Base-by-base conservation (phyloP, 805 yeast genomes). In the Yarrowia sp. region DNA sequence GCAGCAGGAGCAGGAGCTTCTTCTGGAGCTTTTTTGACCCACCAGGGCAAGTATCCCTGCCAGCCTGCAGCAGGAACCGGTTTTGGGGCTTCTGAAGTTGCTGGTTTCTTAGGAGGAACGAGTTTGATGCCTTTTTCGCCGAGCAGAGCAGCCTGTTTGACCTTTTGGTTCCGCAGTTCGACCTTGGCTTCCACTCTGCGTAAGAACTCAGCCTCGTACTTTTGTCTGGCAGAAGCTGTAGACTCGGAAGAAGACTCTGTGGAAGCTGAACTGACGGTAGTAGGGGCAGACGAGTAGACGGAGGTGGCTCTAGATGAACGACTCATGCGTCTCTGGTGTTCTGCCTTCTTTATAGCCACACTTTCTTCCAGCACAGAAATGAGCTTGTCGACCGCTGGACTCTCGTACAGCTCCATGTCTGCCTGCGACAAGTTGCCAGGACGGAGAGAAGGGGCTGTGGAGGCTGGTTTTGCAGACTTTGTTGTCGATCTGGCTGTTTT, bases 171-270 rank as follows among this genome's bases (percentile, higher is more conserved):
- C 12, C 44, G 61, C 4, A 38, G 24, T 21, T 12, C 26, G 9
- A 54, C 61, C 30, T 38, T 36, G n/a, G 33, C 28, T 7, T 33
- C 14, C 5, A 51, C 58, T 10, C 41, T 28, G 33, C 58, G 2
- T 9, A 51, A 30, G 22, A 51, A 51, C 41, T 51, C 58, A 4
- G 58, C 41, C 21, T 51, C 58, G 58, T 51, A 51, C 41, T 22
- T 35, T n/a, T 3, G 26, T 3, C 38, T n/a, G 16, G 54, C 41
- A 9, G n/a, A 16, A 1, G 21, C 41, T 4, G 58, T n/a, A 2
- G 58, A 22, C 21, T 51, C 58, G 9, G 58, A 51, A 21, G 58
- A 51, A 4, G 32, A 16, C 17, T 4, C 30, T 5, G 30, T 26
- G 8, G 21, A 3, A 8, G 58, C 41, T 16, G 41, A 26, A 11